phyloP scores from a whole-genome alignment of 2,329 filamentous ascomycete species.

The Fusarium agapanthi region DNA sequence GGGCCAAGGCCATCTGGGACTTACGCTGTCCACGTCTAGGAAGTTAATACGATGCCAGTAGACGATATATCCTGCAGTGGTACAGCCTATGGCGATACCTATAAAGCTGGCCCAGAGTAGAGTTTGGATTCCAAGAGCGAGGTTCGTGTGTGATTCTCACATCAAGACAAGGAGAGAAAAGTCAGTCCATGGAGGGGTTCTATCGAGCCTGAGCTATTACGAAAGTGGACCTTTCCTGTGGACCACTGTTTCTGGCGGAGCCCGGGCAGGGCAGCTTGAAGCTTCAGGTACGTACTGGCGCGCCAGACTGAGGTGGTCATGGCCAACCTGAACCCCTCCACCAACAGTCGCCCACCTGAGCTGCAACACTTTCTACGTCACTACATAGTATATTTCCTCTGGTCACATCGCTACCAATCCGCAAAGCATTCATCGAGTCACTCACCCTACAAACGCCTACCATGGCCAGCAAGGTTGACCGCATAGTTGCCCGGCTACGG shows the following conservation, averaged over 20 bases:
- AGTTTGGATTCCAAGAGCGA: not conserved
- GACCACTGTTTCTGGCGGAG: not conserved
- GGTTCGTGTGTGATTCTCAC: not conserved
- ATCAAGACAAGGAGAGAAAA: not conserved
- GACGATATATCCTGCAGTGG: not conserved
- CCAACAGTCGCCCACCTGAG: conserved; percentile 15
- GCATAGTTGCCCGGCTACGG: conserved; percentile 74
- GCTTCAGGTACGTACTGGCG: conserved; percentile 15
- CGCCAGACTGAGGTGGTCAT: not conserved
- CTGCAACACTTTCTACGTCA: conserved; percentile 31
- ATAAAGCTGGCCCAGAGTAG: not conserved
- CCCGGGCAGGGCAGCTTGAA: not conserved
- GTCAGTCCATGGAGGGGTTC: not conserved
- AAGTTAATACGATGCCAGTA: not conserved
- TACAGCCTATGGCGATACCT: too few relatives aligned
- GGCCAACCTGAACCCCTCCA: conserved; percentile 32
- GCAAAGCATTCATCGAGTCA: not conserved
- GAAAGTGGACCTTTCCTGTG: conserved; percentile 16
- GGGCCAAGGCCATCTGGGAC: not conserved
- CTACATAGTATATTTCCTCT: conserved; percentile 2
- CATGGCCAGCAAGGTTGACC: conserved; percentile 54
- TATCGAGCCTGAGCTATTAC: not conserved
- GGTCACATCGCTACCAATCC: not conserved
- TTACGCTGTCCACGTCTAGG: not conserved
- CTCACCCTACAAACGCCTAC: not conserved